These are phyloP conservation scores for Rosa hybrid DNA, from an alignment of 331 rosid genomes.

Conservation along the genomic window DNA sequence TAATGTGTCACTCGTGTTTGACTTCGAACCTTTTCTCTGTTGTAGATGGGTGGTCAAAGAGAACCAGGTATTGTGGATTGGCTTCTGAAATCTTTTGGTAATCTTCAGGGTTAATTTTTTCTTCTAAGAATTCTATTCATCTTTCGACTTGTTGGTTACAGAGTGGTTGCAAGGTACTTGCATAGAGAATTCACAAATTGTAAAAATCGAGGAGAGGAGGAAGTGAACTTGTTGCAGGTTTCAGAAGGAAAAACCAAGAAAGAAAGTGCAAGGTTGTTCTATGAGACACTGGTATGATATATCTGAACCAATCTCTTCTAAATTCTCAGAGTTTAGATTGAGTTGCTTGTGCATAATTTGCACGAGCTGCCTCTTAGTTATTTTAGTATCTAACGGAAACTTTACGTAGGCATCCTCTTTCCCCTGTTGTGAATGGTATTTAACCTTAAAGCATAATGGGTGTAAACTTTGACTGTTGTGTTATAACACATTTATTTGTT, in stretches of 20 bases:
- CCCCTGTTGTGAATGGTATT: background rate
- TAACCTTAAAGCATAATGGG: background rate
- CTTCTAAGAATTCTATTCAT: slow-evolving; percentile 15
- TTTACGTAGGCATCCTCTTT: background rate
- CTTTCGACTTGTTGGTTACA: slow-evolving; percentile 36
- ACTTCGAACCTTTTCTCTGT: slow-evolving; percentile 31
- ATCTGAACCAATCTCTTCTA: background rate
- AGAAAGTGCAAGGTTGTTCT: slow-evolving; percentile 71
- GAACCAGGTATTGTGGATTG: slow-evolving; percentile 62
- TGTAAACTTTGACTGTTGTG: slow-evolving; percentile 19
- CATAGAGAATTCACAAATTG: slow-evolving; percentile 37
- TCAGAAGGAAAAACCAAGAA: slow-evolving; percentile 41
- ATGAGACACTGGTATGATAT: slow-evolving; percentile 79
- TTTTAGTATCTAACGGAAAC: background rate
- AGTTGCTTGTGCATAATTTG: background rate
- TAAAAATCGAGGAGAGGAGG: slow-evolving; percentile 30
- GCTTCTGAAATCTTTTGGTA: slow-evolving; percentile 21
- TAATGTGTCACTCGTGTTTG: slow-evolving; percentile 22
- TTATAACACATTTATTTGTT: background rate
- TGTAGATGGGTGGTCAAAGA: slow-evolving; percentile 70
- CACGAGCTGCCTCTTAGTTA: background rate
- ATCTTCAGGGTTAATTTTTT: slow-evolving; percentile 15
- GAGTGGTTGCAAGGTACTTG: slow-evolving; percentile 60
- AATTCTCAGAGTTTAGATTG: background rate
- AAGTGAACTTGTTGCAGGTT: slow-evolving; percentile 53